phyloP scores from a whole-genome alignment of 257 asterid genomes.

The Jacaranda copaia region DNA sequence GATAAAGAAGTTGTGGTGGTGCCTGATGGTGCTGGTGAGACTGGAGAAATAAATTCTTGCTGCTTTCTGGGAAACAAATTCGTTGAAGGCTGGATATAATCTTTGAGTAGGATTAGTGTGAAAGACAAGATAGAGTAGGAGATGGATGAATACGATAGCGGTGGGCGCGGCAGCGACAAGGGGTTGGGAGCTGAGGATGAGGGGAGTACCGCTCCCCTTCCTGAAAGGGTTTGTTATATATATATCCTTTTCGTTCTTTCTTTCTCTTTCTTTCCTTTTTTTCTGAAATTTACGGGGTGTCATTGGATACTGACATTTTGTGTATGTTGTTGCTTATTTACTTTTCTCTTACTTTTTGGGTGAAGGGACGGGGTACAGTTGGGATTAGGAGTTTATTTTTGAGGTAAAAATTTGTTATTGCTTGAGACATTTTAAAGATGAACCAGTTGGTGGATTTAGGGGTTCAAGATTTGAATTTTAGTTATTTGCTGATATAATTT shows the following conservation, averaged over 20 bases:
- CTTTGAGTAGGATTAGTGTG: conserved; percentile 25
- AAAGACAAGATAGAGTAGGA: conserved; percentile 14
- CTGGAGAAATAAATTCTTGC: conserved; percentile 22
- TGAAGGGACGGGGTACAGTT: conserved; percentile 40
- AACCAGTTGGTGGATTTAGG: background rate
- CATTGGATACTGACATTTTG: background rate
- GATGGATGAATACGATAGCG: conserved; percentile 51
- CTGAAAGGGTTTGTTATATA: conserved; percentile 61
- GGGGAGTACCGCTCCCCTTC: conserved; percentile 78
- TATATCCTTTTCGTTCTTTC: background rate
- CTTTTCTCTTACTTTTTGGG: background rate
- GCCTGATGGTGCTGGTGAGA: conserved; percentile 18
- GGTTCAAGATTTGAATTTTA: background rate
- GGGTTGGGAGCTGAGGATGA: conserved; percentile 74
- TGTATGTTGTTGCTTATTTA: background rate
- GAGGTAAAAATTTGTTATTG: background rate
- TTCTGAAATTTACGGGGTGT: background rate
- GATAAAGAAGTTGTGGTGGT: conserved; percentile 22
- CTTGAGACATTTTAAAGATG: background rate
- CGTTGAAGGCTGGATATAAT: conserved; percentile 27
- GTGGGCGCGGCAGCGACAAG: conserved; percentile 64
- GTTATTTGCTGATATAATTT: background rate
- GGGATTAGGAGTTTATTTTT: background rate
- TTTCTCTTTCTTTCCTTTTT: no score
- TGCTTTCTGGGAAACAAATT: conserved; percentile 22